Percentiles rank a stretch among this genome's conserved stretches.
These are phyloP conservation scores for Corrigiola litoralis DNA, from an alignment of 179 eudicot genomes.

Conservation along the genomic window DNA sequence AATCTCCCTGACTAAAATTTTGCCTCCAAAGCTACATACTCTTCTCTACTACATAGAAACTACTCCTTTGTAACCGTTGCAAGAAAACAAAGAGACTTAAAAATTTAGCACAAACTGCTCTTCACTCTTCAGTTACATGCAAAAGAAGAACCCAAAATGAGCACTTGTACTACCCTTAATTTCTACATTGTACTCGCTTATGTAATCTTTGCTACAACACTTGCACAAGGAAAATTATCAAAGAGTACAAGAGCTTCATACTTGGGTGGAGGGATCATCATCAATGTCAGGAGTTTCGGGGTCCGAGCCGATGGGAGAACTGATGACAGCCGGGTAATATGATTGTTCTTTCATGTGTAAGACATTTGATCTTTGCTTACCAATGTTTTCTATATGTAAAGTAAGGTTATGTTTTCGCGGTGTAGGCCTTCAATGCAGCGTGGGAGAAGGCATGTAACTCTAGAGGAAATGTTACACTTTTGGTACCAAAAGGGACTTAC, in stretches of 20 bases:
- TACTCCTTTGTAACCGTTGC: too few species aligned
- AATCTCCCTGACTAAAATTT: too few species aligned
- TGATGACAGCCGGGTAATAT: constrained; percentile 32
- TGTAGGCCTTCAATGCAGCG: constrained; percentile 31
- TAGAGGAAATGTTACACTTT: constrained; percentile 26
- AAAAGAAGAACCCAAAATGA: constrained; percentile 4
- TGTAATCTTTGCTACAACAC: background rate
- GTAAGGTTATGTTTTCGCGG: background rate
- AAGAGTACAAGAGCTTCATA: background rate
- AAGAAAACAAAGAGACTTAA: background rate
- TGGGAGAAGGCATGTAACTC: constrained; percentile 37
- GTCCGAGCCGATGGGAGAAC: constrained; percentile 30
- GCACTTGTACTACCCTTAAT: constrained; percentile 1
- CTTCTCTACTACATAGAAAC: too few species aligned
- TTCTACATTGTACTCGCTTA: constrained; percentile 5
- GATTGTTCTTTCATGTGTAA: background rate
- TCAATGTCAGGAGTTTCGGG: constrained; percentile 30
- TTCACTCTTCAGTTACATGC: constrained; percentile 3
- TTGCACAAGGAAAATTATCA: constrained; percentile 3
- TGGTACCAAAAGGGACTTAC: constrained; percentile 38
- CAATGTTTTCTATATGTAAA: too few species aligned
- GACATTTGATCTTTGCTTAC: background rate
- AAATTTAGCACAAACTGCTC: constrained; percentile 8
- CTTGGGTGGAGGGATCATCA: background rate
- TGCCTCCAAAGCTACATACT: too few species aligned